Conservation (phyloP, 768 basidiomycete genomes). For the Hericium alpestre region DNA sequence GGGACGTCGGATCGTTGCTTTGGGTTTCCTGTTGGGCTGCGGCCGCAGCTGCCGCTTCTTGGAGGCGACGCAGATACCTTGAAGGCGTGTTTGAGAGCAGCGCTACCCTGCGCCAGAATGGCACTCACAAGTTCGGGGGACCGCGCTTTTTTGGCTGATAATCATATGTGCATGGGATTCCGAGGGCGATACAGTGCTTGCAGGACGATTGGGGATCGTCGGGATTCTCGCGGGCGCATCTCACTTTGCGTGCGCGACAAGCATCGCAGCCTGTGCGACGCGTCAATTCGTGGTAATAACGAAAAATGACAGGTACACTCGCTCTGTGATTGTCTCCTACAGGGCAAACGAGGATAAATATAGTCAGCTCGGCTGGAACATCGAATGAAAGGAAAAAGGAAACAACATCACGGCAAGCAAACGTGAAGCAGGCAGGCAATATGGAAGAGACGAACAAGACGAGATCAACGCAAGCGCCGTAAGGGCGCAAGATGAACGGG, state of each 20-base stretch:
- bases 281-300: slow-evolving; percentile 17
- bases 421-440: neutral
- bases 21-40: slow-evolving; percentile 29
- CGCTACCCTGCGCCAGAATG: slow-evolving; percentile 1
- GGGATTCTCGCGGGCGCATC: slow-evolving; percentile 70
- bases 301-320: slow-evolving; percentile 21
- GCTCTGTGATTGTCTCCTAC: slow-evolving; percentile 82
- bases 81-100: slow-evolving; percentile 4
- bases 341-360: slow-evolving; percentile 19
- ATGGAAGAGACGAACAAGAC: neutral
- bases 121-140: slow-evolving; percentile 75
- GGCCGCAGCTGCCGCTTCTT: slow-evolving; percentile 59
- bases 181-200: slow-evolving; percentile 79
- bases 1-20: slow-evolving; percentile 17
- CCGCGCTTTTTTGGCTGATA: slow-evolving; percentile 92
- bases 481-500: slow-evolving; percentile 18
- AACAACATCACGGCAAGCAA: slow-evolving; percentile 23
- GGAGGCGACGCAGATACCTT: slow-evolving; percentile 65
- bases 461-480: slow-evolving; percentile 10
- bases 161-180: slow-evolving; percentile 80
- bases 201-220: slow-evolving; percentile 71
- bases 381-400: slow-evolving; percentile 19
- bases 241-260: slow-evolving; percentile 77
- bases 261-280: slow-evolving; percentile 63
- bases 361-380: slow-evolving; percentile 22